Evolutionary conservation across 371 early-diverging fungal species (phyloP), one percentile per base, ranked within the genome.

Genomic region (Syncephalastrum monosporum): DNA sequence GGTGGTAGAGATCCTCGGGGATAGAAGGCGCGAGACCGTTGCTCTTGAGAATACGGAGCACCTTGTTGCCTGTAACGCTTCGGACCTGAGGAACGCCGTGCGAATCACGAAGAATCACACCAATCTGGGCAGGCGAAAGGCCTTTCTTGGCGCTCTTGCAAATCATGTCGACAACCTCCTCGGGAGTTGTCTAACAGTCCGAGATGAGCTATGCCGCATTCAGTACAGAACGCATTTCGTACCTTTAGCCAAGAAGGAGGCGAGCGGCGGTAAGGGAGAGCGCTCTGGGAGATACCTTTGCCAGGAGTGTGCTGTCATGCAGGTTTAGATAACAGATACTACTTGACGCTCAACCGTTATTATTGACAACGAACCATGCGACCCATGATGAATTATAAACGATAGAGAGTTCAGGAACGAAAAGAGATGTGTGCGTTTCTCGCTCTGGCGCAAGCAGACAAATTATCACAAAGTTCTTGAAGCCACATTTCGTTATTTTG

Each of bases 131-230:
- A 58, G 99, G 96, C 64, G 94, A 88, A 64, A 95, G 77, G 83
- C 99, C 99, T 94, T 99, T 99, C 91, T 96, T 99, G 79, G 99
- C 99, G 68, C 95, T 88, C 86, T 96, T 97, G 88, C 94, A 91
- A 82, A 99, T 99, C 77, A 91, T 90, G 65, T 97, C 95, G 82
- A 93, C 88, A 69, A 99, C 97, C 74, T 99, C 99, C 63, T 94
- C 94, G 59, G 94, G 81, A 59, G 94, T 83, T 78, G 93, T 90
- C 72, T 56, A 38, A 33, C 10, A 2, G 8, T 8, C 2, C 38
- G 7, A 33, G 2, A 33, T 41, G 29, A 38, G 41, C 24, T 47
- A 29, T 16, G 45, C 33, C 38, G 25, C 21, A 13, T 0, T 19
- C 23, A 2, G 1, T 1, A 16, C 14, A 10, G 38, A 33, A 5